Percentiles rank a stretch among this genome's conserved stretches.
These are phyloP conservation scores for Mallotus repandus DNA, from an alignment of 441 rosid species.

Conservation along the genomic window DNA sequence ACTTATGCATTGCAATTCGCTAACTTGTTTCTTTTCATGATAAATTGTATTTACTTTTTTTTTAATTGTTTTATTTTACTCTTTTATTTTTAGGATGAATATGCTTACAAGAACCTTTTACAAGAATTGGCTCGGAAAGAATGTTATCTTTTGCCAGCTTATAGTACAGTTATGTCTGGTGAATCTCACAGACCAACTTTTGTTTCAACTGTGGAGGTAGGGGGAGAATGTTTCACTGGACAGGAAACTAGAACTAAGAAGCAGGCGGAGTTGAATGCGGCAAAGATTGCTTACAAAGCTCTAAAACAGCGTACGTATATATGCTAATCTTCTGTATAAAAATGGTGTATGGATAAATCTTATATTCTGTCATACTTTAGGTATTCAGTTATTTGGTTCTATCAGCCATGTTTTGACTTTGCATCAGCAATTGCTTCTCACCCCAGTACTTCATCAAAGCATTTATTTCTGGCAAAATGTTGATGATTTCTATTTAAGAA, in stretches of 20 bases:
- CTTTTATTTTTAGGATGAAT: constrained; percentile 41
- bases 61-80: neutral
- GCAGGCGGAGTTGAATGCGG: constrained; percentile 75
- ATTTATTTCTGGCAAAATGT: neutral
- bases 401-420: neutral
- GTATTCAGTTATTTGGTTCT: neutral
- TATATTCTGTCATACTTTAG: neutral
- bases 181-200: constrained; percentile 54
- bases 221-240: constrained; percentile 49
- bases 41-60: neutral
- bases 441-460: neutral
- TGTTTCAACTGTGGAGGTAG: constrained; percentile 57
- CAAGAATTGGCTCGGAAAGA: constrained; percentile 72
- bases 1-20: no score
- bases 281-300: constrained; percentile 59
- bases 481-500: neutral
- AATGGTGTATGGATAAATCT: neutral
- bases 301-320: constrained; percentile 43
- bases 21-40: neutral
- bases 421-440: neutral
- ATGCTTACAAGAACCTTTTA: constrained; percentile 61
- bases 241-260: constrained; percentile 60
- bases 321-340: neutral
- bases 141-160: constrained; percentile 46
- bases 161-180: constrained; percentile 43